Percentiles rank a stretch among this genome's conserved stretches.
phyloP scores from a whole-genome alignment of 2,329 filamentous ascomycete genomes.

The Hortaea sp. region DNA sequence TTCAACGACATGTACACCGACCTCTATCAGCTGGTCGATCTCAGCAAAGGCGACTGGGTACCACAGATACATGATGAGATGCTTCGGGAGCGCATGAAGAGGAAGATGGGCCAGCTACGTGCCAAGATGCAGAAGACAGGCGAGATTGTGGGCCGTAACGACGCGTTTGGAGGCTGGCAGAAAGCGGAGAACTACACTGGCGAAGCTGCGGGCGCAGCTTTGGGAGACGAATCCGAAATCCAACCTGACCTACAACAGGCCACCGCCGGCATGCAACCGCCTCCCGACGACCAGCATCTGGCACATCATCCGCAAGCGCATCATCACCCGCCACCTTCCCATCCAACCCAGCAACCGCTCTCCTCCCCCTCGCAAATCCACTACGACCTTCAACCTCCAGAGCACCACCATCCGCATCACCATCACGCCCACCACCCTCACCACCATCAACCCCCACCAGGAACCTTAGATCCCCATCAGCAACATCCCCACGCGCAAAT shows the following conservation, averaged over 20 bases:
- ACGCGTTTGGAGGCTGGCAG: conserved; percentile 24
- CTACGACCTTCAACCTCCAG: neutral
- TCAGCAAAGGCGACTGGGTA: conserved; percentile 25
- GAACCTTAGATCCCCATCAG: conserved; percentile 7
- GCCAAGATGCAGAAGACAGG: conserved; percentile 30
- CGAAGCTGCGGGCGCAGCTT: conserved; percentile 19
- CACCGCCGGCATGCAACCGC: neutral
- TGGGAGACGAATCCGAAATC: conserved; percentile 18
- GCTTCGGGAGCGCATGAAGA: conserved; percentile 27
- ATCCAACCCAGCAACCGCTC: neutral
- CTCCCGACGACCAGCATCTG: neutral
- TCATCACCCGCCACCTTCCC: neutral
- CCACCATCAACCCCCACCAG: neutral
- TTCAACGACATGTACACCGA: conserved; percentile 27
- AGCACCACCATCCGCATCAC: neutral
- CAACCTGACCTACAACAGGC: neutral
- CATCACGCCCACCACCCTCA: neutral
- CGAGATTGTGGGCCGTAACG: conserved; percentile 23
- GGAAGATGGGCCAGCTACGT: conserved; percentile 28
- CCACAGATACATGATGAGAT: conserved; percentile 26
- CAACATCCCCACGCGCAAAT: conserved; percentile 6
- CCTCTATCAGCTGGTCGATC: conserved; percentile 26
- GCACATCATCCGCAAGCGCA: conserved; percentile 11
- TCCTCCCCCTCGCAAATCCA: neutral
- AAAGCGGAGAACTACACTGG: conserved; percentile 25